Evolutionary conservation across 768 basidiomycete genomes (phyloP), one percentile per base, ranked within the genome.

Genomic region (Lactarius hengduanensis): DNA sequence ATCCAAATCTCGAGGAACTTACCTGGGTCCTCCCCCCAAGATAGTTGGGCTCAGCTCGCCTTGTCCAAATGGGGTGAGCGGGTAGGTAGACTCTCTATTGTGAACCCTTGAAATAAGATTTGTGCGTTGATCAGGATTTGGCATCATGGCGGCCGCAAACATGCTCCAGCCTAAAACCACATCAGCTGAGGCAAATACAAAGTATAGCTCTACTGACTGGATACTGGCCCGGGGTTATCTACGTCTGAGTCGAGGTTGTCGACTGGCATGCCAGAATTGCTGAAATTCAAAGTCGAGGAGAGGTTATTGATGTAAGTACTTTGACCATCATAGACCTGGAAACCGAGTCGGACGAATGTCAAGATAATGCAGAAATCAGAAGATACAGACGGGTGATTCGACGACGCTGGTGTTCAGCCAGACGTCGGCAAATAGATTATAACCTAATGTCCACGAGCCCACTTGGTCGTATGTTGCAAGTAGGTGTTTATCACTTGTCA

Each of bases 351-450:
- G 47, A 57, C 65, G 10, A 41, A 36, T 8, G 20, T 38, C 45
- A 16, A 36, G 54, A 47, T 34, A 26, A 43, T 40, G 20, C 20
- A 3, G 30, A 28, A 18, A 36, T 20, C 43, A 32, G 32, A 10
- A 5, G 34, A 63, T 18, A 70, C 71, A 1, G 16, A 65, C 67
- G 20, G 64, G 41, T 64, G 57, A 55, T 11, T 66, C 70, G 76
- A 89, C 84, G 15, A 89, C 73, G 56, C 82, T 79, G 26, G 83
- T 78, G 45, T 80, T 80, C 56, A 89, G 74, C 47, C 89, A 76
- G 71, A 80, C 83, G 72, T 88, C 87, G 11, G 81, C 84, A 63
- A 80, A 87, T 57, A 90, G 71, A 76, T 89, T 88, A 75, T 90
- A 89, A 9, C 83, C 76, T 30, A 87, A 71, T 3, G 84, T 84